Base-by-base conservation (phyloP, 805 yeast genomes). In the Sugiyamaella chiloensis region DNA sequence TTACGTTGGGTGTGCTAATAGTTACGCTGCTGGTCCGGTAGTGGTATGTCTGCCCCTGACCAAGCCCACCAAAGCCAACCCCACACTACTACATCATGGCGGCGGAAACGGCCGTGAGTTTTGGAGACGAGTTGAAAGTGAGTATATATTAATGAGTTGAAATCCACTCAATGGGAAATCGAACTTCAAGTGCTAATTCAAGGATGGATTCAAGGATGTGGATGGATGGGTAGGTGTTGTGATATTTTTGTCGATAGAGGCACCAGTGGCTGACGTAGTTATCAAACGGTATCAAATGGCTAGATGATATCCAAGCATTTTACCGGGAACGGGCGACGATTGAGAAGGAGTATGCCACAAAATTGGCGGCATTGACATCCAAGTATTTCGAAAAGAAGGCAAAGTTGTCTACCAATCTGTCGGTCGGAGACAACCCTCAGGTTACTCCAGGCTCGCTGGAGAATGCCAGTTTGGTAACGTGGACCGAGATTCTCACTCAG, bases 381-480 rank as follows among this genome's bases (percentile, higher is more conserved):
- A 87, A 81, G 51, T 85, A 81, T 53, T 81, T 87, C 57, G 83
- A 81, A 50, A 84, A 80, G 64, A 89, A 90, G 62, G 84, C 95
- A 41, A 79, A 80, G 54, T 66, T 73, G 14, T 72, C 87, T 8
- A 78, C 91, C 0, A 63, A 69, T 11, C 66, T 93, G 24, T 80
- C 90, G 37, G 99, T 93, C 2, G 99, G 99, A 21, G 96, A 87
- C 51, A 78, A 78, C 14, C 99, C 99, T 0, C 76, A 81, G 35
- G 78, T 87, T 36, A 93, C 99, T 0, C 98, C 99, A 0, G 99
- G 99, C 0, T 88, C 97, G 0, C 71, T 91, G 42, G 98, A 93
- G 62, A 76, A 86, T 54, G 96, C 96, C 0, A 74, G 86, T 12
- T 68, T 90, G 52, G 95, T 87, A 9, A 79, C 95, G 1, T 91